Percentiles rank a stretch among this genome's conserved stretches.
These are phyloP conservation scores for Amaranthus cruentus DNA, from an alignment of 148 eudicot genomes.

Conservation along the genomic window DNA sequence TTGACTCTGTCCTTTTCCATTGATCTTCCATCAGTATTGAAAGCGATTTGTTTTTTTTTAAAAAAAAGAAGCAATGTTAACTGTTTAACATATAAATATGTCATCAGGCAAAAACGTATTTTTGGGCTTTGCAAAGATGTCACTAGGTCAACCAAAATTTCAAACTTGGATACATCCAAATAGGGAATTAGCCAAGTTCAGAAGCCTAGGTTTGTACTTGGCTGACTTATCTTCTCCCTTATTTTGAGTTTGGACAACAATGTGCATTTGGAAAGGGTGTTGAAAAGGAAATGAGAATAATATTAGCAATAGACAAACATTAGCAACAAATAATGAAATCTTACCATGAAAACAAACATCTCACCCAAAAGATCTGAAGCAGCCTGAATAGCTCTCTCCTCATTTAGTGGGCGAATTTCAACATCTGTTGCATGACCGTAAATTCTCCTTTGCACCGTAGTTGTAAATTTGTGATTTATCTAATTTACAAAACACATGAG, in stretches of 20 bases:
- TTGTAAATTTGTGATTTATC: slow-evolving; percentile 81
- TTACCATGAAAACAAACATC: slow-evolving; percentile 85
- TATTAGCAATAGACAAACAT: neutral
- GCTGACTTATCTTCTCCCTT: neutral
- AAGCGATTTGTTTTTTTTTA: neutral
- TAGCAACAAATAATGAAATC: slow-evolving; percentile 8
- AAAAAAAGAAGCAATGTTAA: too few relatives aligned
- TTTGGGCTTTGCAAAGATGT: neutral
- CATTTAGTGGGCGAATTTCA: slow-evolving; percentile 84
- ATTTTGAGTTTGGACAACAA: neutral
- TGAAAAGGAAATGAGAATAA: neutral
- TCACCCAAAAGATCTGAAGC: slow-evolving; percentile 88
- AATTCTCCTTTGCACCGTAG: slow-evolving; percentile 78
- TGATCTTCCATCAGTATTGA: too few relatives aligned
- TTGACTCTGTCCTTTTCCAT: neutral
- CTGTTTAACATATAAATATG: neutral
- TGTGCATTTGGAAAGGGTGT: neutral
- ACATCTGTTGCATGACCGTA: slow-evolving; percentile 92
- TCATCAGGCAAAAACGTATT: neutral
- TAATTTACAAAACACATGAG: slow-evolving; percentile 26
- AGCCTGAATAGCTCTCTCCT: slow-evolving; percentile 91
- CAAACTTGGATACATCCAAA: slow-evolving; percentile 6
- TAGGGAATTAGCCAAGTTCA: neutral
- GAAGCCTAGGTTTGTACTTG: neutral
- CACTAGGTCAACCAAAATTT: neutral